These are phyloP conservation scores for Cyberlindnera japonica DNA, from an alignment of 805 yeast species.

Conservation along the genomic window DNA sequence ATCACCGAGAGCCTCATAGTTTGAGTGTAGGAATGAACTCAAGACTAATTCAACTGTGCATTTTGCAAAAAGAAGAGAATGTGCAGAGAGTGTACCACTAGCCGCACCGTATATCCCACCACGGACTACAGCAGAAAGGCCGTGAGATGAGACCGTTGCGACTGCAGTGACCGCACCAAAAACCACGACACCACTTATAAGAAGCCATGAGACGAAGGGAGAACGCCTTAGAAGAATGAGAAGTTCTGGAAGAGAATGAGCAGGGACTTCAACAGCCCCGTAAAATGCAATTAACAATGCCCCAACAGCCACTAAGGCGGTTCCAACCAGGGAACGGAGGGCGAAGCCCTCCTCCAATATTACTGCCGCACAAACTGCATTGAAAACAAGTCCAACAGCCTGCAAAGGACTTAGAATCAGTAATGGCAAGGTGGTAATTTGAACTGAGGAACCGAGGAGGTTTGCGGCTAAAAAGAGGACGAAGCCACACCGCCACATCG, in stretches of 20 bases:
- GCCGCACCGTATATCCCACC: constrained; percentile 66
- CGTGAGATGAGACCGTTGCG: no score
- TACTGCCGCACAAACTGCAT: constrained; percentile 66
- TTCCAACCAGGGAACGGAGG: constrained; percentile 53
- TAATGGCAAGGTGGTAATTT: constrained; percentile 78
- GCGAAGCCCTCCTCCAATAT: constrained; percentile 70
- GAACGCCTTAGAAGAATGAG: constrained; percentile 37
- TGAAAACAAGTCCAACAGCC: constrained; percentile 85
- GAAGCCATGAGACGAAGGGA: constrained; percentile 58
- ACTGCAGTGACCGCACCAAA: constrained; percentile 29
- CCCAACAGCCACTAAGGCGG: constrained; percentile 64
- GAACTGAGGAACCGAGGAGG: constrained; percentile 76
- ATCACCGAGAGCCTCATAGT: constrained; percentile 36
- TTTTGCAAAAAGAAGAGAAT: constrained; percentile 82
- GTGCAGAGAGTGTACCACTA: constrained; percentile 80
- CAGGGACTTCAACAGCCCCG: constrained; percentile 57
- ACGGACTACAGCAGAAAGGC: no score
- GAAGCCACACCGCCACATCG: constrained; percentile 76
- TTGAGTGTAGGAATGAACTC: constrained; percentile 35
- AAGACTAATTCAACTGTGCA: constrained; percentile 69
- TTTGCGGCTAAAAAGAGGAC: constrained; percentile 67
- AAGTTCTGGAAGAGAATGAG: constrained; percentile 46
- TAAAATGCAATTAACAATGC: constrained; percentile 74
- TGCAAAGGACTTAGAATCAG: constrained; percentile 79
- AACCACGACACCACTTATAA: constrained; percentile 29